These are phyloP conservation scores for Salix arbutifolia DNA, from an alignment of 345 rosid species.

Conservation along the genomic window DNA sequence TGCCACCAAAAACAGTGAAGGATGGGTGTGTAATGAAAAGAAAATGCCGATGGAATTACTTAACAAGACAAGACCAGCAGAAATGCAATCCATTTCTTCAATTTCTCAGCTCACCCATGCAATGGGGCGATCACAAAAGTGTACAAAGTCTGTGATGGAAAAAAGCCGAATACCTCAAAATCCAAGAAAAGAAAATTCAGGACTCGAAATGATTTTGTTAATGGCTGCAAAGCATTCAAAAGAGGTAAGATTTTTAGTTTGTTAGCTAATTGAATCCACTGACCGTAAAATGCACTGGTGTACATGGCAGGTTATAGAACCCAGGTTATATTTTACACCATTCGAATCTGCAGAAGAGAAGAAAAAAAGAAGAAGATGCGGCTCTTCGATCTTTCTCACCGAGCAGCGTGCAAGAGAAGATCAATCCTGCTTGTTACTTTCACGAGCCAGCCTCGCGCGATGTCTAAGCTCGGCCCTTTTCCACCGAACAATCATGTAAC, in stretches of 20 bases:
- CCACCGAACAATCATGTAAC: constrained; percentile 82
- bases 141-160: no score
- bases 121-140: no score
- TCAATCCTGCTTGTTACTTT: constrained; percentile 61
- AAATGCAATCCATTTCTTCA: no score
- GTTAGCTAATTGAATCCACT: neutral
- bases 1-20: no score
- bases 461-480: constrained; percentile 94
- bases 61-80: no score
- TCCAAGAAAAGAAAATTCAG: neutral
- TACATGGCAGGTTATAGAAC: neutral
- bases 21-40: no score
- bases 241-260: neutral
- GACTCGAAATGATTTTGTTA: neutral
- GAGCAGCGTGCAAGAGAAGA: neutral
- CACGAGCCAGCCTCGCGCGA: constrained; percentile 66
- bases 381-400: neutral
- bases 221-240: neutral
- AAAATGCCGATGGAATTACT: no score
- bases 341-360: neutral
- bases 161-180: neutral
- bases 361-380: neutral
- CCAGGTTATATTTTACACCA: neutral
- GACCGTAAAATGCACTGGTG: neutral
- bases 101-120: no score